Evolutionary conservation across 169 alveolate species (phyloP), one percentile per base, ranked within the genome.

Genomic region (Theileria orientalis): DNA sequence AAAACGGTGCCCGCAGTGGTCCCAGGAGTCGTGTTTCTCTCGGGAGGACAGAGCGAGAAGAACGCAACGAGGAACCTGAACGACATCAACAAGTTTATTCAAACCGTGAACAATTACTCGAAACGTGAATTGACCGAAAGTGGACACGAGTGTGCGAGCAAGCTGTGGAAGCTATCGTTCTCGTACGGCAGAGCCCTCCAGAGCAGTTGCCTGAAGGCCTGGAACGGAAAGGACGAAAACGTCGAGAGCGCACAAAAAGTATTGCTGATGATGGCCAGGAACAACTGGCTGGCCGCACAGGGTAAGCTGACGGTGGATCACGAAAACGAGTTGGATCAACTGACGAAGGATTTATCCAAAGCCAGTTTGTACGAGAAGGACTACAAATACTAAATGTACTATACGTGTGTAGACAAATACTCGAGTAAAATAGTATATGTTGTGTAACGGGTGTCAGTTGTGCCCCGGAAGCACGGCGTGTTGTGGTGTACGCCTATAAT

Each of bases 31-130:
- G 90, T 93, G 91, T 98, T 98, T 96, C 93, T 98, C 25, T 96
- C 99, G n/a, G 99, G 99, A 16, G 99, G 99, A 46, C 97, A 97
- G 88, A 92, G 97, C 30, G 99, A 98, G 90, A 97, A 96, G 75
- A 98, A 96, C 75, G 99, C 99, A 33, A 90, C 99, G 42, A 75
- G 92, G 44, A 95, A 96, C 91, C 85, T 98, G 74, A 94, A 96
- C 90, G 98, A 95, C 69, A 97, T 98, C 94, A 97, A 97, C 93
- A 90, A 90, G 86, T 71, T 94, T 64, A 16, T 54, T 21, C 41
- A 8, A 54, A 27, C 41, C 42, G 8, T 54, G 8, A 54, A 16
- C 8, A 54, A 27, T 23, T 54, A 54, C 33, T 54, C 63, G 11
- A 37, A 37, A 37, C 5, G 9, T 37, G 9, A 9, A 5, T 9